phyloP scores from a whole-genome alignment of 2,329 filamentous ascomycete species.

The Aaosphaeria pasadenensis region DNA sequence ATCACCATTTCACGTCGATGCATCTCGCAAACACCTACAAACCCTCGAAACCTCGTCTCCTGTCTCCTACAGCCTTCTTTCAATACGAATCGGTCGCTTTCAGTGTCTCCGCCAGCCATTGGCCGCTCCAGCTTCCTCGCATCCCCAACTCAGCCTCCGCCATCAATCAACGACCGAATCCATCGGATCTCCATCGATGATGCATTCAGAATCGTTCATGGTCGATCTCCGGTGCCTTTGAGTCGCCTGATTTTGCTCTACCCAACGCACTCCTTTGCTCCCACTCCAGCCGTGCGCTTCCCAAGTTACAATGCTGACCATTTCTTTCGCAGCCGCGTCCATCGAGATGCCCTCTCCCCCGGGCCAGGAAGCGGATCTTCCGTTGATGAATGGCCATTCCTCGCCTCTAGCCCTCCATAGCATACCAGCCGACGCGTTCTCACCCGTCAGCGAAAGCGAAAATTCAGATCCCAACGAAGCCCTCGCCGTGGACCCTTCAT shows the following conservation, averaged over 20 bases:
- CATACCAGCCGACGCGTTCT: constrained; percentile 43
- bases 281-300: constrained; percentile 26
- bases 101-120: constrained; percentile 12
- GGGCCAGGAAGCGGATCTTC: constrained; percentile 59
- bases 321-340: constrained; percentile 54
- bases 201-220: constrained; percentile 17
- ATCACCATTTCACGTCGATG: constrained; percentile 29
- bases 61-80: not conserved
- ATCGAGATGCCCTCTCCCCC: constrained; percentile 62
- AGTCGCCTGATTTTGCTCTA: constrained; percentile 44
- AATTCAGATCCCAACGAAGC: constrained; percentile 68
- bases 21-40: constrained; percentile 21
- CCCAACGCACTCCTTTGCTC: constrained; percentile 33
- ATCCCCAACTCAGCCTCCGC: constrained; percentile 23
- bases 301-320: constrained; percentile 42
- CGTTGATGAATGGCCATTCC: constrained; percentile 65
- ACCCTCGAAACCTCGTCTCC: not conserved
- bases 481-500: constrained; percentile 40
- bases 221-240: constrained; percentile 34
- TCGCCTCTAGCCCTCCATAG: constrained; percentile 53
- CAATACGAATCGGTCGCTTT: not conserved
- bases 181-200: constrained; percentile 39
- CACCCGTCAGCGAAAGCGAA: constrained; percentile 68
- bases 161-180: constrained; percentile 33
- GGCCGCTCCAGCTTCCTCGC: constrained; percentile 16